Evolutionary conservation across 2,329 filamentous ascomycete genomes (phyloP), one percentile per base, ranked within the genome.

Genomic region (Tolypocladium ovalisporum): DNA sequence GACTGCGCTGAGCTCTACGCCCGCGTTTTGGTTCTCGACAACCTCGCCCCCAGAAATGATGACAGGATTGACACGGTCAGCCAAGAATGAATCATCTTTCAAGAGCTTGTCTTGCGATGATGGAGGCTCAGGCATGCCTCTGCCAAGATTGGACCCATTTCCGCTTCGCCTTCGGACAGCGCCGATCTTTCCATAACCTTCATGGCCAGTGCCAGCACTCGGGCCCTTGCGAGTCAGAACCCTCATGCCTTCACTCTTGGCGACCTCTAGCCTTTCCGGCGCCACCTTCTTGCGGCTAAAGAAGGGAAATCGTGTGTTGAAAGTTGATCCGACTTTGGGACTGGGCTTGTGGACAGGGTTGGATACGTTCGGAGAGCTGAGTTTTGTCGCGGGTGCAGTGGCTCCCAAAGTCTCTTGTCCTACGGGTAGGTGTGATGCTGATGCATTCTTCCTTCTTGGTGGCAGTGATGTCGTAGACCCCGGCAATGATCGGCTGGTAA

Each of bases 191-290:
- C 87, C 87, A 65, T 93, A 92, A 1, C 88, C 88, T 73, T 97
- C 93, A 66, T 97, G 91, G 0, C 93, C 93, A 40, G 93, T 97
- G n/a, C 93, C 93, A 44, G 93, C 93, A 19, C 82, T 84, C 27
- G 93, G 93, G 0, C 93, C 92, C 70, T 90, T 93, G 34, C 88
- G 81, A 29, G 75, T 29, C 3, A 54, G 52, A 52, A 65, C 68
- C 53, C 65, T 65, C 32, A 65, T 64, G 1, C 64, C 61, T 35
- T 65, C 84, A 40, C 79, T 77, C 67, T 80, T 84, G n/a, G 85
- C 80, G 0, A 69, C 59, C 24, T 70, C 70, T 13, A 72, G 59
- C n/a, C 71, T 68, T 47, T 83, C 78, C 4, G 80, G 68, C 1
- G 82, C 77, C 0, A 82, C 78, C 70, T 90, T 95, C 17, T 84